Percentiles rank a stretch among this genome's conserved stretches.
phyloP scores from a whole-genome alignment of 176 grass and related monocot genomes.

The Aegilops speltoides region DNA sequence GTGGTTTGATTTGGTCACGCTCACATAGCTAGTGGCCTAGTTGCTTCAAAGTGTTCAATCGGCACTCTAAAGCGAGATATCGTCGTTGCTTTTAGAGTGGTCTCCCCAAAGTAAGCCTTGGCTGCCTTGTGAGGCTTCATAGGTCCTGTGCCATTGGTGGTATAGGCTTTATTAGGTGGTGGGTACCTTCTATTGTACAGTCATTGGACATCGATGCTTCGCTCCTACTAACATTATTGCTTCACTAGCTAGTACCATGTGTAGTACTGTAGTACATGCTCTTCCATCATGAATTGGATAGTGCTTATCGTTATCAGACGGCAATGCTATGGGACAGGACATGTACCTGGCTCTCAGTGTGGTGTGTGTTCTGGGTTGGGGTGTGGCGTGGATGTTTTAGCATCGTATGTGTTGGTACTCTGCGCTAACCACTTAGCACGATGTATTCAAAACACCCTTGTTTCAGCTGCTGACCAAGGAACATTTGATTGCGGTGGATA shows the following conservation, averaged over 20 bases:
- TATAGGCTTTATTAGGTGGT: conserved; percentile 33
- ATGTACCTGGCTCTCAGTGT: neutral
- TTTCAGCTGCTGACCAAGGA: neutral
- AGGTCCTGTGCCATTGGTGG: conserved; percentile 19
- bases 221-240: conserved; percentile 12
- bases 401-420: neutral
- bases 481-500: neutral
- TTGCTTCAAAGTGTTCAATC: conserved; percentile 1
- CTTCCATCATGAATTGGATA: neutral
- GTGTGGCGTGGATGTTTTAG: neutral
- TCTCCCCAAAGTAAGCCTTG: conserved; percentile 27
- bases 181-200: conserved; percentile 5
- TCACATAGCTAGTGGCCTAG: neutral
- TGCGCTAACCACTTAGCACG: neutral
- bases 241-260: neutral
- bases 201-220: neutral
- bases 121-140: neutral
- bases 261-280: neutral
- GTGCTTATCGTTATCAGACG: conserved; percentile 7
- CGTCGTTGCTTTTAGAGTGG: neutral
- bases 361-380: neutral
- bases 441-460: neutral
- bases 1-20: conserved; percentile 5
- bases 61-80: neutral
- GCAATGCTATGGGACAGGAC: neutral